These are phyloP conservation scores for Karstenula rhodostoma DNA, from an alignment of 2,329 filamentous ascomycete species.

Conservation along the genomic window DNA sequence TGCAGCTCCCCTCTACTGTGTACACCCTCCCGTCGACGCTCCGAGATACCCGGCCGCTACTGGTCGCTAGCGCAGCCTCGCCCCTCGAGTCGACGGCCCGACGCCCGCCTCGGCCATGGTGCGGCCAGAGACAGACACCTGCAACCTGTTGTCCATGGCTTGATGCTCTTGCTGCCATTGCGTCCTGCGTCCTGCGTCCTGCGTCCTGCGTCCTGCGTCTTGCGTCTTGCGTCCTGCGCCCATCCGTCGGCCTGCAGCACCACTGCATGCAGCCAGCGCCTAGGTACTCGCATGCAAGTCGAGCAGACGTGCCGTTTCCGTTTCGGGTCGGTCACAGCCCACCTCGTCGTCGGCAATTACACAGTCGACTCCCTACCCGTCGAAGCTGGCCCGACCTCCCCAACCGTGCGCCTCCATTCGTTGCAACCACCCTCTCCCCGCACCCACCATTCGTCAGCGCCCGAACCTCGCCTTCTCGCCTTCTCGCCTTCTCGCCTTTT, in stretches of 20 bases:
- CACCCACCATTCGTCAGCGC: background rate
- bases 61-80: background rate
- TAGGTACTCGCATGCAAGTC: background rate
- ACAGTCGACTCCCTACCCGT: no score
- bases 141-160: background rate
- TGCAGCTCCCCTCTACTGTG: no score
- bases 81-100: background rate
- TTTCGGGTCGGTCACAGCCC: conserved; percentile 6
- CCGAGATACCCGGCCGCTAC: conserved; percentile 3
- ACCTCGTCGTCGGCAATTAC: conserved; percentile 8
- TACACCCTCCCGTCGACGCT: background rate
- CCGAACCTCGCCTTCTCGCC: background rate
- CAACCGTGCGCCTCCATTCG: background rate
- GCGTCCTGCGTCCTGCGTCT: conserved; percentile 1
- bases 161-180: background rate
- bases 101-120: conserved; percentile 1
- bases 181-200: no score
- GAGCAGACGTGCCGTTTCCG: conserved; percentile 4
- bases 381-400: background rate
- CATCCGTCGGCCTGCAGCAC: conserved; percentile 3
- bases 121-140: background rate
- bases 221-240: conserved; percentile 6
- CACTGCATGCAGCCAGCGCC: background rate
- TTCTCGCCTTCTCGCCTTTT: background rate
- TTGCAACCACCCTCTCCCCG: background rate